Conservation (phyloP, 2,329 filamentous ascomycete species). For the Rutstroemia sp. region DNA sequence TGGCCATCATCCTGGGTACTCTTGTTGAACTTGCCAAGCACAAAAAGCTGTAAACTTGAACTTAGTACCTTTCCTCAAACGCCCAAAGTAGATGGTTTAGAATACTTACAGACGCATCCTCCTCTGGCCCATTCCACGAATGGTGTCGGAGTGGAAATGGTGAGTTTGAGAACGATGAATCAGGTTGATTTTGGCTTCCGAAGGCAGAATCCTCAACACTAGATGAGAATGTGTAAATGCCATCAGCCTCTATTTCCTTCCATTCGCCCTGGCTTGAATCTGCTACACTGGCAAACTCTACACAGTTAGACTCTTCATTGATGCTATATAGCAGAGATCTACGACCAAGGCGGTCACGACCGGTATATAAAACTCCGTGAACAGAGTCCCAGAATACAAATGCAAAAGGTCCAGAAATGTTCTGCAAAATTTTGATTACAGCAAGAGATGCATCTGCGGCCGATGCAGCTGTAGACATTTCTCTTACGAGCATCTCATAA, state of each 20-base stretch:
- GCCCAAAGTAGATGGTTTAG: neutral
- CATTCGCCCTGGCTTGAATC: constrained; percentile 49
- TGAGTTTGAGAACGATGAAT: neutral
- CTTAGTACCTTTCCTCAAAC: neutral
- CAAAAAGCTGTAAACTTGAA: constrained; percentile 1
- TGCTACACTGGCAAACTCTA: constrained; percentile 66
- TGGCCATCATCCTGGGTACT: constrained; percentile 30
- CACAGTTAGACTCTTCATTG: constrained; percentile 30
- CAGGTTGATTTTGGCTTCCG: neutral
- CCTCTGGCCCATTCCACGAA: constrained; percentile 10
- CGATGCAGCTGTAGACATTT: constrained; percentile 20
- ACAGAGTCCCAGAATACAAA: constrained; percentile 73
- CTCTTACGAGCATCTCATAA: constrained; percentile 48
- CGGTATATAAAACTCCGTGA: constrained; percentile 63
- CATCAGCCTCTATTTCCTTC: constrained; percentile 78
- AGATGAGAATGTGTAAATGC: constrained; percentile 50
- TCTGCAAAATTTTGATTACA: constrained; percentile 47
- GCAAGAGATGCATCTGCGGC: constrained; percentile 24
- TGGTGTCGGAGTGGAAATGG: constrained; percentile 11
- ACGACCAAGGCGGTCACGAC: constrained; percentile 79
- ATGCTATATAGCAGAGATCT: constrained; percentile 65
- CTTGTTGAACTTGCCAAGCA: constrained; percentile 28
- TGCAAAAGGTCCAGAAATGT: constrained; percentile 76
- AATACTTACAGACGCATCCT: neutral
- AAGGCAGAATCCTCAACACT: neutral